phyloP scores from a whole-genome alignment of 768 basidiomycete genomes.

The Hortiboletus campestris region DNA sequence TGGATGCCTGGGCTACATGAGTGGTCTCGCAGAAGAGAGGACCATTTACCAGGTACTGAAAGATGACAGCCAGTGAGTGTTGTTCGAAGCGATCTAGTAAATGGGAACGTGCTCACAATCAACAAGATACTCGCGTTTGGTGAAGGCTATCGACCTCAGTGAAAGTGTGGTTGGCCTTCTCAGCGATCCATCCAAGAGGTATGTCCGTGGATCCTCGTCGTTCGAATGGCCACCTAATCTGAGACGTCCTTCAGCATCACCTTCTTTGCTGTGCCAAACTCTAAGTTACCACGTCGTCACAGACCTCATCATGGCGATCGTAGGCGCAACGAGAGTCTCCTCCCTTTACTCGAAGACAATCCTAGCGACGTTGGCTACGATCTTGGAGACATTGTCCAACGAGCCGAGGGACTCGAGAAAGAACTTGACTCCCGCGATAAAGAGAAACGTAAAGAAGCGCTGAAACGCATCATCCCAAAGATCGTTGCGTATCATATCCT shows the following conservation, averaged over 20 bases:
- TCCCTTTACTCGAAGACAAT: background rate
- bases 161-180: conserved; percentile 12
- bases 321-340: background rate
- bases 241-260: conserved; percentile 2
- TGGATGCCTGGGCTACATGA: conserved; percentile 6
- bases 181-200: conserved; percentile 11
- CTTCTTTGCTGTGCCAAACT: conserved; percentile 13
- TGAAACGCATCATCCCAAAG: conserved; percentile 53
- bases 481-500: conserved; percentile 43
- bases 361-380: background rate
- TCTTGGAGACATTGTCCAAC: conserved; percentile 10
- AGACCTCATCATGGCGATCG: background rate
- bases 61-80: conserved; percentile 9
- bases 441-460: conserved; percentile 49
- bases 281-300: background rate
- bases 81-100: background rate
- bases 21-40: background rate
- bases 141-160: conserved; percentile 14
- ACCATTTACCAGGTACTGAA: conserved; percentile 15
- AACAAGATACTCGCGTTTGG: conserved; percentile 12
- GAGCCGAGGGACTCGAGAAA: conserved; percentile 38
- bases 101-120: background rate
- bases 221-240: background rate
- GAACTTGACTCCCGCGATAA: conserved; percentile 44
- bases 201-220: background rate